A percentile compares a stretch with the other conserved stretches of the same genome.
phyloP scores from a whole-genome alignment of 257 asterid genomes.

The Rehmannia glutinosa region DNA sequence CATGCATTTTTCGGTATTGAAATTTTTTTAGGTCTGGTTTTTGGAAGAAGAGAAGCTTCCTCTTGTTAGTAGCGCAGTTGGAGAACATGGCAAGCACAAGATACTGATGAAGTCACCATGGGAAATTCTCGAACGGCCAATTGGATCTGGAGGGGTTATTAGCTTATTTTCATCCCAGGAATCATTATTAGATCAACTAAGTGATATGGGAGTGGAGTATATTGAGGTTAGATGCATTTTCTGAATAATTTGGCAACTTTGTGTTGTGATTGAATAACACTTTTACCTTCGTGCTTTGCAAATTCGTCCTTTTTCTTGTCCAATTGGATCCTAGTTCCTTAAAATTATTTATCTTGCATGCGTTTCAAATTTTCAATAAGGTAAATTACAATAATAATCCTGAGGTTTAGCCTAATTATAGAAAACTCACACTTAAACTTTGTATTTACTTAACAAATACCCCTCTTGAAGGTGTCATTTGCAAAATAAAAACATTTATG shows the following conservation, averaged over 20 bases:
- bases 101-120: constrained; percentile 93
- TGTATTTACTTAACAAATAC: too few relatives aligned
- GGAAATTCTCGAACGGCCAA: constrained; percentile 79
- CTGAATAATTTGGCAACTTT: neutral
- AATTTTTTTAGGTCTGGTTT: constrained; percentile 65
- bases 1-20: neutral
- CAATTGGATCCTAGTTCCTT: too few relatives aligned
- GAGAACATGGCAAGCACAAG: constrained; percentile 50
- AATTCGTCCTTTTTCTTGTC: neutral
- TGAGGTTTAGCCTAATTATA: too few relatives aligned
- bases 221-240: constrained; percentile 48
- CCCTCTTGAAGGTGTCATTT: too few relatives aligned
- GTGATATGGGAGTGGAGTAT: constrained; percentile 69
- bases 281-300: neutral
- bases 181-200: constrained; percentile 48
- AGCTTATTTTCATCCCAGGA: constrained; percentile 62
- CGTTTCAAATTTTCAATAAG: too few relatives aligned
- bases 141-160: constrained; percentile 78
- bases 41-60: constrained; percentile 94
- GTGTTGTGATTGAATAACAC: neutral
- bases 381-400: neutral
- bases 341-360: too few relatives aligned
- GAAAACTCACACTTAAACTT: too few relatives aligned
- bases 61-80: constrained; percentile 43
- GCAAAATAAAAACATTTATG: too few relatives aligned